Conservation (phyloP, 768 basidiomycete species). For the Mycena floridula region DNA sequence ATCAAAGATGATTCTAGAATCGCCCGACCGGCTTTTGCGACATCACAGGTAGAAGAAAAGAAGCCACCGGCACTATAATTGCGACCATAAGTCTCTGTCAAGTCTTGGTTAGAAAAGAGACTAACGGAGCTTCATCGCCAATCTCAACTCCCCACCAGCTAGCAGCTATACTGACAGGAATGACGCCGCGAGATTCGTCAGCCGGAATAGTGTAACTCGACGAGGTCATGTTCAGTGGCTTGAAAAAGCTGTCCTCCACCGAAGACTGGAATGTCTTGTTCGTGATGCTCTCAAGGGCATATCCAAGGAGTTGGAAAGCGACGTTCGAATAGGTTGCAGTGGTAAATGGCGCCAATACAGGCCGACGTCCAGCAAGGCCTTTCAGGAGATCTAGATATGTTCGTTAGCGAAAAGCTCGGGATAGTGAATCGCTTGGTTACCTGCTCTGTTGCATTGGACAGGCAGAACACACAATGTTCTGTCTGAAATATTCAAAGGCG, state of each 20-base stretch:
- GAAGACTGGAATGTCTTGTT: background rate
- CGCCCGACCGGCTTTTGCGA: background rate
- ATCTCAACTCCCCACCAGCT: background rate
- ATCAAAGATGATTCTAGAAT: background rate
- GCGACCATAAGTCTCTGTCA: background rate
- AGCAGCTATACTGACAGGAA: background rate
- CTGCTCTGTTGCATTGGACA: background rate
- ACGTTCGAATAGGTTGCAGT: background rate
- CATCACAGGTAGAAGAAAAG: background rate
- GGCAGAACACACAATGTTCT: background rate
- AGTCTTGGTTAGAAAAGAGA: background rate
- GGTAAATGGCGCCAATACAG: background rate
- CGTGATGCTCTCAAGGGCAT: background rate
- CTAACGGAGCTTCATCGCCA: background rate
- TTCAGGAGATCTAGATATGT: background rate
- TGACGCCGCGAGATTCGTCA: background rate
- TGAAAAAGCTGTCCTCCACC: background rate
- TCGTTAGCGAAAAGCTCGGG: background rate
- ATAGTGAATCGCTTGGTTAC: background rate
- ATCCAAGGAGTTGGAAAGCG: background rate
- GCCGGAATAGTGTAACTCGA: background rate
- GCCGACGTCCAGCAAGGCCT: background rate
- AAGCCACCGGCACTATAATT: background rate
- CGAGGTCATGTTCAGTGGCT: background rate
- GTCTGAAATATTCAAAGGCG: background rate